Base-by-base conservation (phyloP, 1,284 basidiomycete genomes). In the Inonotus hispidus region DNA sequence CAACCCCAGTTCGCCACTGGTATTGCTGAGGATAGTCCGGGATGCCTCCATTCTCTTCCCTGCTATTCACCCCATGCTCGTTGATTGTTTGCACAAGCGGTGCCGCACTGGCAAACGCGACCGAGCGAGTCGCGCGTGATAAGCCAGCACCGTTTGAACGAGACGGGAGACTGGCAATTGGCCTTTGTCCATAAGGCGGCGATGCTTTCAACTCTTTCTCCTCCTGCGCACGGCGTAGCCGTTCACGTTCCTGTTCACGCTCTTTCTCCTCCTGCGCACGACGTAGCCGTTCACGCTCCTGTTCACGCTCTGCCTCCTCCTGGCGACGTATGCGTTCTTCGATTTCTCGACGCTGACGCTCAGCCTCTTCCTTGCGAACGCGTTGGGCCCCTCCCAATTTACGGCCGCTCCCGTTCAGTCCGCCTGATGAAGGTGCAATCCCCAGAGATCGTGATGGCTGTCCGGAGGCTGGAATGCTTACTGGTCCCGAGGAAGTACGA, bases 191-290 rank as follows among this genome's bases (percentile, higher is more conserved):
- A 16, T 59, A 53, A 3, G 61, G 63, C 32, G 59, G 63, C 27
- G 63, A 64, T 27, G 16, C 41, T 50, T 32, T 61, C 63, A 19
- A 50, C 13, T 53, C 55, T n/a, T 64, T 64, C 25, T 64, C 63
- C 23, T 60, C 63, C 14, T 53, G 25, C 27, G 50, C 59, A 39
- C 55, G 59, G 19, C 63, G 59, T 8, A 53, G 19, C 46, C 53
- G 43, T 35, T 62, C 60, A 35, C 61, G 61, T 32, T 64, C 56
- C 45, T 45, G 29, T 35, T 62, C 60, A 21, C 57, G 61, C 41
- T 64, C 63, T 38, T 64, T 64, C 50, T 64, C 63, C 23, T 60
- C 63, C 14, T 53, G 25, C 27, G 50, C 59, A 39, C 55, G 59
- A 25, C 63, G 59, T 8, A 53, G 19, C 46, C 53, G 43, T 35